Evolutionary conservation across 106 monocot genomes (phyloP), one percentile per base, ranked within the genome.

Genomic region (Narthecium ossifragum): DNA sequence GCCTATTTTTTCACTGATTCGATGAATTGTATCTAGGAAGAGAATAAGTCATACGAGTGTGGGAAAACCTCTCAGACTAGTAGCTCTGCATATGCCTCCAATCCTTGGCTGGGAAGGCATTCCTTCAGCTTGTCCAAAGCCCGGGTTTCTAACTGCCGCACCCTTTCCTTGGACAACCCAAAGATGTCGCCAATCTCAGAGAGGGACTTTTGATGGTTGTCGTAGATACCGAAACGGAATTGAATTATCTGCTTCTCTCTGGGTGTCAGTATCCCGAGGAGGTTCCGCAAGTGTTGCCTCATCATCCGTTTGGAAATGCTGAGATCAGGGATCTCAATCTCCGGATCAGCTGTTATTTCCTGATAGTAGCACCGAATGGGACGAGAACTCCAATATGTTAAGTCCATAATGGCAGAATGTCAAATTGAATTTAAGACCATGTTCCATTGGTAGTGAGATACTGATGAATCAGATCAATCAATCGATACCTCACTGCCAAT

Each of bases 291-390:
- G 51, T 90, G 85, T 46, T 80, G 75, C 66, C 86, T 77, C 93
- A 85, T 94, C 83, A 94, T 73, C 69, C 69, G 57, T 65, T 88
- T 85, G 26, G 69, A 40, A 34, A 85, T 28, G n/a, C 36, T 59
- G 33, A 79, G 51, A 25, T 82, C 85, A 30, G 93, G 93, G 17
- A 46, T 78, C 59, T 93, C 93, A 27, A 93, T 52, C 60, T 64
- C 54, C 11, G 85, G 93, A 63, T 93, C 88, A 53, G 76, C 88
- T 4, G 77, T 85, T 53, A 82, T 75, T 67, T 93, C 88, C 93
- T 93, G 93, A 27, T 23, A 51, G 13, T 30, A 51, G 25, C n/a
- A n/a, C n/a, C n/a, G n/a, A n/a, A n/a, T n/a, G n/a, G n/a, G n/a
- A n/a, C n/a, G n/a, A n/a, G n/a, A n/a, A n/a, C n/a, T n/a, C n/a